Evolutionary conservation across 2,329 filamentous ascomycete species (phyloP), one percentile per base, ranked within the genome.

Genomic region (Hysterium pulicare): DNA sequence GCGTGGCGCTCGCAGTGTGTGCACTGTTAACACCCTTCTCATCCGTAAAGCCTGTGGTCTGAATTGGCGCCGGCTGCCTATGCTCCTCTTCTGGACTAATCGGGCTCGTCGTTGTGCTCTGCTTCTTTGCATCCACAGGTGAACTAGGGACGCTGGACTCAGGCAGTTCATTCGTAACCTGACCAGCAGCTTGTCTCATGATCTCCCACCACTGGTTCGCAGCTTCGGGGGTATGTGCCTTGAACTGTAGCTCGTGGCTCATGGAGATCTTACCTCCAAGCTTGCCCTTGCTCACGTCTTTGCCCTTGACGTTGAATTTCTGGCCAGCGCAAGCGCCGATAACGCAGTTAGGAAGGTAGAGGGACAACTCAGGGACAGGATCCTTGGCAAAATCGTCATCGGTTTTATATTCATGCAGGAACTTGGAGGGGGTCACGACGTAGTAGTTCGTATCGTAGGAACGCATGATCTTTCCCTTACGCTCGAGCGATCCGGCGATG

Each of bases 231-330:
- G 86, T 89, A 67, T 90, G 85, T 0, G 90, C 90, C 72, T 94
- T 94, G 81, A 96, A 96, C 22, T 78, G 72, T 28, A 94, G 76
- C 68, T 97, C 91, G 31, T 88, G 83, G 20, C 71, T 81, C 51
- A 90, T 87, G 36, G 85, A 81, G 52, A 96, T 79, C 62, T 89
- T 91, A 72, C 84, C 86, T 58, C 84, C 83, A 50, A 96, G 71
- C 50, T 85, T 86, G 47, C 77, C 75, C 62, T 87, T 86, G 58
- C 84, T 85, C 43, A 84, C 81, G 64, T 98, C 90, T 69, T 97
- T 97, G 67, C 93, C 93, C 74, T 95, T 95, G 67, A 98, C 77
- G 59, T 82, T 88, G 77, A 98, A 97, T 69, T 95, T 96, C 46
- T 84, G 79, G 41, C 86, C 90, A 51, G 76, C 82, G 22, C 81